phyloP scores from a whole-genome alignment of 2,329 filamentous ascomycete species.

The Capronia epimyces region DNA sequence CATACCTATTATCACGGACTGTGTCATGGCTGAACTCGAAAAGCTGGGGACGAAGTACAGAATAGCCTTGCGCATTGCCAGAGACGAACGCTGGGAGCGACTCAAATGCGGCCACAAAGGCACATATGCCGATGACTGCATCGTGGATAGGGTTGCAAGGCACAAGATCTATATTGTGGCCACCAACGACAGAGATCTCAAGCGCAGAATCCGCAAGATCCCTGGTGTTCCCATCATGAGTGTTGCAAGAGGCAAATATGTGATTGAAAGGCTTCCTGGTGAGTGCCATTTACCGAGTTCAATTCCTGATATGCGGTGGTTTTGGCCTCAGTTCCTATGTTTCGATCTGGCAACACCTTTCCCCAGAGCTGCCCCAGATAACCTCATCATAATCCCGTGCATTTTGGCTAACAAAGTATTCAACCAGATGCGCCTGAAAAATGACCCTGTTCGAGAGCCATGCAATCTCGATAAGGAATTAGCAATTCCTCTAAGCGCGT shows the following conservation, averaged over 20 bases:
- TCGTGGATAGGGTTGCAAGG: constrained; percentile 67
- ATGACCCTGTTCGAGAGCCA: constrained; percentile 7
- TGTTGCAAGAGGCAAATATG: constrained; percentile 83
- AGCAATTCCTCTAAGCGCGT: not conserved
- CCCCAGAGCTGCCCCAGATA: not conserved
- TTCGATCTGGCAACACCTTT: not conserved
- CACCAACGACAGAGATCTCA: constrained; percentile 66
- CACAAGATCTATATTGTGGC: constrained; percentile 73
- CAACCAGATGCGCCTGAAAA: constrained; percentile 24
- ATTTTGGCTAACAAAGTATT: constrained; percentile 8
- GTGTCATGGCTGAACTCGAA: constrained; percentile 78
- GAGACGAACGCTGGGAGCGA: constrained; percentile 83
- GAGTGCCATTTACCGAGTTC: constrained; percentile 1
- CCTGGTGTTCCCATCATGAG: constrained; percentile 66
- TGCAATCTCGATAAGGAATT: not conserved
- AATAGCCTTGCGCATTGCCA: constrained; percentile 75
- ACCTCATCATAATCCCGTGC: not conserved
- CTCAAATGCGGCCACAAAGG: constrained; percentile 88
- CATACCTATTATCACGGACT: constrained; percentile 78
- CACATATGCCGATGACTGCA: constrained; percentile 79
- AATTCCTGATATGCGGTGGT: not conserved
- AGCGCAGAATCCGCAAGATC: constrained; percentile 77
- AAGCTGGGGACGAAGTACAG: constrained; percentile 86
- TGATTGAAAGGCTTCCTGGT: constrained; percentile 85
- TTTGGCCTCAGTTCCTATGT: not conserved